Evolutionary conservation across 2,329 filamentous ascomycete species (phyloP).

Genomic region (Talaromyces pinophilus): DNA sequence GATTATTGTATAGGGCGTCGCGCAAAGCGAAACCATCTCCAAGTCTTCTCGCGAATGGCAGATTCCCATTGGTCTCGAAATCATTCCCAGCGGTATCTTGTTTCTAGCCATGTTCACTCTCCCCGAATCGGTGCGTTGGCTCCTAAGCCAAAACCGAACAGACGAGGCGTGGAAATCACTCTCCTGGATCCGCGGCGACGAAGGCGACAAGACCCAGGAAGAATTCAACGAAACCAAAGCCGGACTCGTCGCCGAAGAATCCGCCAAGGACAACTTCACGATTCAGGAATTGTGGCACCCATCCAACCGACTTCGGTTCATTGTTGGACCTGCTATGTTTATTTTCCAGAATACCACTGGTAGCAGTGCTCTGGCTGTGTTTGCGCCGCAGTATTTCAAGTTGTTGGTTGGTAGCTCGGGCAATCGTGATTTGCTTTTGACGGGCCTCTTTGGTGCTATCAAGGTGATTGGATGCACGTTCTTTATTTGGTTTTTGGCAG

Average conservation of each 20-base stretch:
- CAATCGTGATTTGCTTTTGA: constrained; percentile 48
- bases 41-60: background rate
- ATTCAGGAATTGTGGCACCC: constrained; percentile 47
- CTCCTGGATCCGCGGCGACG: constrained; percentile 50
- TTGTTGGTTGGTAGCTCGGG: constrained; percentile 46
- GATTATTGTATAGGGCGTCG: background rate
- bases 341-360: constrained; percentile 29
- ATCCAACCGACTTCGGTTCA: constrained; percentile 45
- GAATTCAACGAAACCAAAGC: constrained; percentile 54
- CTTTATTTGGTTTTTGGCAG: constrained; percentile 35
- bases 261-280: constrained; percentile 46
- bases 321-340: constrained; percentile 27
- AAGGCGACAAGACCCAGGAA: constrained; percentile 36
- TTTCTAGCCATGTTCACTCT: constrained; percentile 15
- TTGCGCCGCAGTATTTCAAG: constrained; percentile 54
- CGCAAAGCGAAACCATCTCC: background rate
- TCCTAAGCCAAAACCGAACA: constrained; percentile 14
- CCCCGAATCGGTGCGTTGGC: constrained; percentile 16
- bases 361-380: constrained; percentile 54
- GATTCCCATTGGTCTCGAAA: background rate
- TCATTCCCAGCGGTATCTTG: background rate
- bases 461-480: constrained; percentile 51
- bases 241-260: constrained; percentile 47
- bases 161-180: constrained; percentile 36
- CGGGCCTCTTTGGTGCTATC: constrained; percentile 53